Base-by-base conservation (phyloP, 345 rosid species). In the Eutrema japonicum region DNA sequence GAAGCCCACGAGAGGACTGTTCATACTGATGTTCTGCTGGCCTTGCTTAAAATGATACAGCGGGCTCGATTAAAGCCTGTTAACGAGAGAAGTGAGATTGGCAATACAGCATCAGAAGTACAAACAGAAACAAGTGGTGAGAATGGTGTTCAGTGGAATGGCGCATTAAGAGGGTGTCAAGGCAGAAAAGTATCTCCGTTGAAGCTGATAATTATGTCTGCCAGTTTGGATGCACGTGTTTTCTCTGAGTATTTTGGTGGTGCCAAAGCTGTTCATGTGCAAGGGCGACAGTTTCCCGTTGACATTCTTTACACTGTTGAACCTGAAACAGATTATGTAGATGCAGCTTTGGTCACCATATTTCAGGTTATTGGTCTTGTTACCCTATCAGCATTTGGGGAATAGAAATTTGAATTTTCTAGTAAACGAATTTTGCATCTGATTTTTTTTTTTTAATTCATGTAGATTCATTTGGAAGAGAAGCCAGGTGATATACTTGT, bases 1-100 rank as follows among this genome's bases (percentile, higher is more conserved):
- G 97, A 91, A 85, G 98, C 97, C 63, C 98, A 94, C 64, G 97
- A 94, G 77, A 91, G 98, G 83, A 88, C 93, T 72, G 87, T 94
- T 64, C 92, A 88, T 72, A 94, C 97, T 10, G 98, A 94, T 83
- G 96, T 94, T 18, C 79, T 94, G 71, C 75, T 94, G 70, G 97
- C 90, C 68, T 83, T 91, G 84, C 89, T 94, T 66, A 94, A 94
- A 74, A 85, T 79, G 64, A 86, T 94, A 38, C 96, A 79, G 55
- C 77, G 65, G 59, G 85, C 78, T 50, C 83, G 98, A 78, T 82
- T 80, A 56, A 83, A 85, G 67, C 68, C 83, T 78, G 62, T 53
- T 51, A 66, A 32, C 27, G 72, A 68, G 68, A 75, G 54, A 36
- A 67, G 10, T 55, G 72, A 55, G 68, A 54, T 52, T 35, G 64